Evolutionary conservation across 352 stramenopile species (phyloP).

Genomic region (Globisporangium lucens): DNA sequence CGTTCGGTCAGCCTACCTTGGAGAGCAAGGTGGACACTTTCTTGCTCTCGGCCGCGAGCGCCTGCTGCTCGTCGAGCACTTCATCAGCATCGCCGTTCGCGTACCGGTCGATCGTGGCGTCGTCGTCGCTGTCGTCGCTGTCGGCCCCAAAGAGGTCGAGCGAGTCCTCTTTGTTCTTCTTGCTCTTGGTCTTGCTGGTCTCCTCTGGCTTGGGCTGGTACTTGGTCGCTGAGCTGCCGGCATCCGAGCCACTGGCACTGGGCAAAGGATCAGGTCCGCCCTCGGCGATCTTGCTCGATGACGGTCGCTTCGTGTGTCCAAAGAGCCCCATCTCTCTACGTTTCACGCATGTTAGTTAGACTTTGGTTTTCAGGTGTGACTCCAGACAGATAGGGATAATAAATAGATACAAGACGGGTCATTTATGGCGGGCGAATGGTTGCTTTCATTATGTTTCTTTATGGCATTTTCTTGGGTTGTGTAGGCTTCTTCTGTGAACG

Average conservation of each 20-base stretch:
- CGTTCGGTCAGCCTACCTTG: slow-evolving; percentile 30
- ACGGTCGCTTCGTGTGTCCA: slow-evolving; percentile 18
- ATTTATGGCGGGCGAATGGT: not conserved
- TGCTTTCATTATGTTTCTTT: slow-evolving; percentile 4
- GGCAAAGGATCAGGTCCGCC: slow-evolving; percentile 16
- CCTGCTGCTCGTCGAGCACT: slow-evolving; percentile 23
- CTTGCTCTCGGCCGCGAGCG: slow-evolving; percentile 40
- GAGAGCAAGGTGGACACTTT: slow-evolving; percentile 67
- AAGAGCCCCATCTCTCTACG: slow-evolving; percentile 37
- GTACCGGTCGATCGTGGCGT: slow-evolving; percentile 72
- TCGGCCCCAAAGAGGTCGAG: slow-evolving; percentile 69
- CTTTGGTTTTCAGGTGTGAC: not conserved
- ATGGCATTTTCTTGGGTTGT: slow-evolving; percentile 1
- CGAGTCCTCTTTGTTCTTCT: slow-evolving; percentile 20
- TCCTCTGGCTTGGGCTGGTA: not conserved
- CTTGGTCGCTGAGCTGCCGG: not conserved
- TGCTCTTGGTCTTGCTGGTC: slow-evolving; percentile 3
- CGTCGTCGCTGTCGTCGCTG: slow-evolving; percentile 80
- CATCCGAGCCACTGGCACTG: slow-evolving; percentile 1
- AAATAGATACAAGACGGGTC: not conserved
- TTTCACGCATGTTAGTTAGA: not conserved
- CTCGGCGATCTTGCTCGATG: slow-evolving; percentile 33
- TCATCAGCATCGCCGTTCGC: slow-evolving; percentile 34
- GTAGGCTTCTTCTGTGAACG: not conserved
- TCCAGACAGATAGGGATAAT: not conserved